phyloP scores from a whole-genome alignment of 2,329 filamentous ascomycete species.

The Hypoxylon sp. region DNA sequence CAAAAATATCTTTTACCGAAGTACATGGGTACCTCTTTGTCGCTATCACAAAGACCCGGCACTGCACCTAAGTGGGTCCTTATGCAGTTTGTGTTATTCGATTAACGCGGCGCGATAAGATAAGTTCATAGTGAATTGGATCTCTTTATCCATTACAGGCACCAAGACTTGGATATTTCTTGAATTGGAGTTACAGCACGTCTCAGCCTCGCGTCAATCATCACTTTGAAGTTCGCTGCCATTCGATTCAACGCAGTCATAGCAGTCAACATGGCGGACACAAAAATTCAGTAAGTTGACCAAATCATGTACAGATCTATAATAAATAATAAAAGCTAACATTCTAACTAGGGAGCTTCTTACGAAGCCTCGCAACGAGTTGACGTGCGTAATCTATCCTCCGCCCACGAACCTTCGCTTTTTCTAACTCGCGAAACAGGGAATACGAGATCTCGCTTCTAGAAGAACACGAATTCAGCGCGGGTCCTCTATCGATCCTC shows the following conservation, averaged over 20 bases:
- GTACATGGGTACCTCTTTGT: slow-evolving; percentile 22
- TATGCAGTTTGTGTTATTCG: slow-evolving; percentile 12
- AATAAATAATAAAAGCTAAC: slow-evolving; percentile 51
- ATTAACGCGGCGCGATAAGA: slow-evolving; percentile 7
- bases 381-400: slow-evolving; percentile 78
- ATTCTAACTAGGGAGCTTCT: slow-evolving; percentile 79
- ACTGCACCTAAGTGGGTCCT: slow-evolving; percentile 24
- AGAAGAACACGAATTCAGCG: slow-evolving; percentile 84
- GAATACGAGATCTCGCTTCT: slow-evolving; percentile 71
- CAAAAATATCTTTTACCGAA: slow-evolving; percentile 43
- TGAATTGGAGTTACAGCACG: slow-evolving; percentile 23
- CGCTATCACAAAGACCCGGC: slow-evolving; percentile 6
- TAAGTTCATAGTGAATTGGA: slow-evolving; percentile 23
- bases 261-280: slow-evolving; percentile 52
- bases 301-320: slow-evolving; percentile 4
- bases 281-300: slow-evolving; percentile 76
- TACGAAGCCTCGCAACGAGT: slow-evolving; percentile 88
- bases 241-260: slow-evolving; percentile 20
- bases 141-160: slow-evolving; percentile 10
- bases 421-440: slow-evolving; percentile 52
- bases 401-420: slow-evolving; percentile 20
- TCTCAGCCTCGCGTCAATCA: slow-evolving; percentile 40
- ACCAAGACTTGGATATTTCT: slow-evolving; percentile 31
- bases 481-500: slow-evolving; percentile 89
- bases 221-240: slow-evolving; percentile 5